Percentiles rank a stretch among this genome's conserved stretches.
Conservation (phyloP, 2,329 filamentous ascomycete genomes). For the Xylaria polymorpha region DNA sequence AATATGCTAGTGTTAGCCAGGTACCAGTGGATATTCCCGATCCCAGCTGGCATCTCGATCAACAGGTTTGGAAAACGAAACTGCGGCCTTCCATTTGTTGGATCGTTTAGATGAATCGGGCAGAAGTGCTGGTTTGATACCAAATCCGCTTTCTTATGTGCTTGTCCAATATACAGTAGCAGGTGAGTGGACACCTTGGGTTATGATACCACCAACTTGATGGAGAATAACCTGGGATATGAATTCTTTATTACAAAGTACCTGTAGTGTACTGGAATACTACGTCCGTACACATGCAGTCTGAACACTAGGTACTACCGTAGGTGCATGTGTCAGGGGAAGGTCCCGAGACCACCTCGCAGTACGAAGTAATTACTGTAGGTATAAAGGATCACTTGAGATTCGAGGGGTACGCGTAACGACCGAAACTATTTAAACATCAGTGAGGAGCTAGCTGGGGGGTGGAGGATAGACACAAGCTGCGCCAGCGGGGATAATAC, state of each 20-base stretch:
- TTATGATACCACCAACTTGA: neutral
- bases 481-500: conserved; percentile 18
- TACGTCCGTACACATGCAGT: neutral
- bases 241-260: neutral
- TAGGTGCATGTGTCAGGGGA: conserved; percentile 12
- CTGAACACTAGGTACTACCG: neutral
- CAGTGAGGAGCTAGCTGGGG: conserved; percentile 18
- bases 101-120: conserved; percentile 11
- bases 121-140: conserved; percentile 25
- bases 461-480: conserved; percentile 11
- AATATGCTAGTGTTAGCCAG: conserved; percentile 32
- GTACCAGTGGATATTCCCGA: conserved; percentile 31
- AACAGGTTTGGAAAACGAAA: conserved; percentile 17
- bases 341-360: conserved; percentile 18
- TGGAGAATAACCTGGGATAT: neutral
- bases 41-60: conserved; percentile 34
- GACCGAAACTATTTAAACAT: conserved; percentile 24
- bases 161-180: neutral
- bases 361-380: conserved; percentile 13
- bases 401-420: conserved; percentile 29
- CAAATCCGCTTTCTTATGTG: conserved; percentile 8
- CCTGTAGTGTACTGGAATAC: neutral
- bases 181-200: conserved; percentile 1
- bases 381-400: conserved; percentile 24
- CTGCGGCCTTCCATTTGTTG: conserved; percentile 18